Evolutionary conservation across 2,329 filamentous ascomycete genomes (phyloP).

Genomic region (Hypomyces perniciosus): DNA sequence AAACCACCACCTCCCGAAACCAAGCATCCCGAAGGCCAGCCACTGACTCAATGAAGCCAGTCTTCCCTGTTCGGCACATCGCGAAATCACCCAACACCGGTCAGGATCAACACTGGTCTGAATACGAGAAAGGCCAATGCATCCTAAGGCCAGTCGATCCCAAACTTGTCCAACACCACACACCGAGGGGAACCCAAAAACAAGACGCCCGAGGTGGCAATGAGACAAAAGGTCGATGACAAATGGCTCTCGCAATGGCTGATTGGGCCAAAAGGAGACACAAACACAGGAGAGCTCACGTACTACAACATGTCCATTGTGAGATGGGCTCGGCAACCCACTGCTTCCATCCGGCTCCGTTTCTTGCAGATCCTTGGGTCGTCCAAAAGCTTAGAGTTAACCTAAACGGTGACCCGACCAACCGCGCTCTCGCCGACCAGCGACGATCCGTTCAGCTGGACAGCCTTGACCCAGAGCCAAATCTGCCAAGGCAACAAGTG

Average conservation of each 20-base stretch:
- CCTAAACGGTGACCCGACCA: background rate
- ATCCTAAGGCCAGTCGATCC: background rate
- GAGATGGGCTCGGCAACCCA: background rate
- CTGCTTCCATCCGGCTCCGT: background rate
- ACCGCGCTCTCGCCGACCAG: background rate
- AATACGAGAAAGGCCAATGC: slow-evolving; percentile 9
- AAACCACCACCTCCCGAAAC: background rate
- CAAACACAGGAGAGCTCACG: too few species aligned
- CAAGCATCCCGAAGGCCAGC: background rate
- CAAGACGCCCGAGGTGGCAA: background rate
- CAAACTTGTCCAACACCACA: background rate
- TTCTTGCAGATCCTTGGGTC: background rate
- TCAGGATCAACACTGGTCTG: background rate
- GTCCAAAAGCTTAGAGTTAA: background rate
- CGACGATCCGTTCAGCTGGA: slow-evolving; percentile 9
- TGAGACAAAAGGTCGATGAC: background rate
- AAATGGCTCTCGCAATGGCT: background rate
- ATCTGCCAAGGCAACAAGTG: too few species aligned
- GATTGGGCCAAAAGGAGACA: background rate
- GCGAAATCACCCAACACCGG: background rate
- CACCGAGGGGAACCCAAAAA: background rate
- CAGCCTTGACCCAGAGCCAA: too few species aligned
- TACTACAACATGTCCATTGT: too few species aligned
- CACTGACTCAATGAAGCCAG: slow-evolving; percentile 2
- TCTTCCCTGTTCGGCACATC: slow-evolving; percentile 1